phyloP scores from a whole-genome alignment of 495 filamentous ascomycete genomes.

The Neurospora tetraspora region DNA sequence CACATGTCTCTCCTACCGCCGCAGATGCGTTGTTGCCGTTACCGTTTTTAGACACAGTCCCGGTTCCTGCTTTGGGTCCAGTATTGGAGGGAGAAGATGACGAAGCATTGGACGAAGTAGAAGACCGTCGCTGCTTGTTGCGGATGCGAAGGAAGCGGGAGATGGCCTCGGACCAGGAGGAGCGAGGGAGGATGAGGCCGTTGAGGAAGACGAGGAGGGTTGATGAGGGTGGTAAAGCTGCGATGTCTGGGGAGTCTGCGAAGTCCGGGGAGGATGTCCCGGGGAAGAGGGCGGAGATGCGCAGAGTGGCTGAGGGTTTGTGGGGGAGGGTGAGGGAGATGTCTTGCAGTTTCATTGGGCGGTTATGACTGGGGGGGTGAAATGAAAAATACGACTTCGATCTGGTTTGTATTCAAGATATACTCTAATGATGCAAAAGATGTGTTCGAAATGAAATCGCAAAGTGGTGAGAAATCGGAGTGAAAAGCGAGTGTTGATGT shows the following conservation, averaged over 20 bases:
- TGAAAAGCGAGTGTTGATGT: not conserved
- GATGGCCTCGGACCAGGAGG: conserved; percentile 40
- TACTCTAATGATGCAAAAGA: not conserved
- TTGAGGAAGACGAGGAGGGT: conserved; percentile 53
- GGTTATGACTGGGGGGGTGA: not conserved
- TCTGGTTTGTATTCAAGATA: not conserved
- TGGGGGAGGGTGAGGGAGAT: conserved; percentile 6
- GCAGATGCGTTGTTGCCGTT: not conserved
- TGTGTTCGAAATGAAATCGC: not conserved
- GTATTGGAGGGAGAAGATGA: not conserved
- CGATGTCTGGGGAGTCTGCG: not conserved
- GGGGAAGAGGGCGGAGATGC: conserved; percentile 8
- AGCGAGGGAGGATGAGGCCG: conserved; percentile 44
- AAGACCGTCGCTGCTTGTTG: not conserved
- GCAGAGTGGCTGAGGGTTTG: conserved; percentile 16
- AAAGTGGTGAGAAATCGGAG: not conserved
- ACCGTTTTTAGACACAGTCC: not conserved
- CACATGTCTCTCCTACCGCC: not conserved
- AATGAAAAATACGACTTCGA: not conserved
- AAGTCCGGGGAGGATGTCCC: not conserved
- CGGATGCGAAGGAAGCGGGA: conserved; percentile 26
- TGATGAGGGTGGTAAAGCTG: conserved; percentile 7
- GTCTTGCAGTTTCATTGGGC: not conserved
- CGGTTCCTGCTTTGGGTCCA: not conserved
- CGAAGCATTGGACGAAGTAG: not conserved